phyloP scores from a whole-genome alignment of 495 filamentous ascomycete species.

The Bacidia rubella region DNA sequence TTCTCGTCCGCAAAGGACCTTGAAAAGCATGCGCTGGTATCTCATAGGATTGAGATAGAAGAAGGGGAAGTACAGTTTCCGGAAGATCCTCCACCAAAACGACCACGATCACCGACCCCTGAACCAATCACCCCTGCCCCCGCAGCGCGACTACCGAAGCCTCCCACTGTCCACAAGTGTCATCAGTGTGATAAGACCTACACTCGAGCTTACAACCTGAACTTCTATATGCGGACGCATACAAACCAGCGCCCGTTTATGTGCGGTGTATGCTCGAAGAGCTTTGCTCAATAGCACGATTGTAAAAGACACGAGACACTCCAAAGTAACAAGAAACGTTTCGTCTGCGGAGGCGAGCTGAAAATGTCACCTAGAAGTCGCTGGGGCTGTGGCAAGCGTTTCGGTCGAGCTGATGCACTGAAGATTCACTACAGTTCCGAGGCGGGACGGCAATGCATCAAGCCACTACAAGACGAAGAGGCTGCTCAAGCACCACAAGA shows the following conservation, averaged over 20 bases:
- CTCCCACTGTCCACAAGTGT: neutral
- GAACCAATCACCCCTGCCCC: neutral
- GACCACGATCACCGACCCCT: no score
- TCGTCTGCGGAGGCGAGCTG: neutral
- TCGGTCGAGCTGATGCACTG: neutral
- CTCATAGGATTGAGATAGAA: neutral
- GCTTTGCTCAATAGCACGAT: neutral
- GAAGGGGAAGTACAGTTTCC: neutral
- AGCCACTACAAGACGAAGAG: neutral
- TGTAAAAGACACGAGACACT: neutral
- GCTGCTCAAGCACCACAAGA: no score
- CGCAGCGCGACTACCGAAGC: no score
- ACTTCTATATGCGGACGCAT: neutral
- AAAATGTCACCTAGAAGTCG: neutral
- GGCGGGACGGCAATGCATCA: neutral
- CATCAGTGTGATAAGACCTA: neutral
- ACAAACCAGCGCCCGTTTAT: neutral
- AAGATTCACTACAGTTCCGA: neutral
- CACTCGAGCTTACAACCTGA: neutral
- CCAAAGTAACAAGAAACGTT: neutral
- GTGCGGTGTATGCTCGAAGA: neutral
- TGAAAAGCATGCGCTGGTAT: neutral
- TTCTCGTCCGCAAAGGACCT: neutral
- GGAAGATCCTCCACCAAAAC: neutral
- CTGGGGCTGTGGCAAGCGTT: neutral